Evolutionary conservation across 2,329 filamentous ascomycete genomes (phyloP).

Genomic region (Neurospora sp.): DNA sequence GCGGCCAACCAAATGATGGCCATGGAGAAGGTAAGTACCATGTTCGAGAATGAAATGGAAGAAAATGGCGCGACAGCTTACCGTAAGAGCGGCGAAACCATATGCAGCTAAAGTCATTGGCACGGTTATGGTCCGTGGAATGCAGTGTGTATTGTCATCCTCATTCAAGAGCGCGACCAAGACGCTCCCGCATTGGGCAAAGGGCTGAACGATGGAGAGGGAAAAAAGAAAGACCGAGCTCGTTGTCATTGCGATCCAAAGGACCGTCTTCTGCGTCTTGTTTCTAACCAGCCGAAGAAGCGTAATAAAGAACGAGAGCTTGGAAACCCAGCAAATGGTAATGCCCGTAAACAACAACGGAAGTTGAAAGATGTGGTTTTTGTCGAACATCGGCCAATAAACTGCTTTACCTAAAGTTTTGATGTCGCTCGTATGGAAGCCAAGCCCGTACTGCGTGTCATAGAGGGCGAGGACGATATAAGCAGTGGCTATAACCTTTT

Average conservation of each 20-base stretch:
- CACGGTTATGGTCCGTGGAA: not conserved
- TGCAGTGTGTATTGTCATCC: not conserved
- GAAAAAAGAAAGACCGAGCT: conserved; percentile 13
- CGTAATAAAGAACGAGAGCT: conserved; percentile 19
- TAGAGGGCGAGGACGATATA: not conserved
- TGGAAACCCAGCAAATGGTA: conserved; percentile 15
- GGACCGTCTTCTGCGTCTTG: conserved; percentile 11
- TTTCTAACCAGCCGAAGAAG: conserved; percentile 13
- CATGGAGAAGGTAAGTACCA: not conserved
- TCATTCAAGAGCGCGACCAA: not conserved
- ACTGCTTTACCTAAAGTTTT: not conserved
- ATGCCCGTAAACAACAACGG: conserved; percentile 12
- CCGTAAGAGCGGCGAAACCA: not conserved
- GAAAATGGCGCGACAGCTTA: not conserved
- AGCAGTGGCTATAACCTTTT: not conserved
- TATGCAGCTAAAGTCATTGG: not conserved
- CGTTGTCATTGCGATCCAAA: conserved; percentile 17
- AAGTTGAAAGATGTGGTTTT: not conserved
- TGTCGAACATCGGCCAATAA: not conserved
- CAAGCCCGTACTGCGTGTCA: not conserved
- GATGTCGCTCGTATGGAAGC: not conserved
- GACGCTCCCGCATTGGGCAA: conserved; percentile 9
- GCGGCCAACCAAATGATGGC: not conserved
- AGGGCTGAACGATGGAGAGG: conserved; percentile 10
- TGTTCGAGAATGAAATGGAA: not conserved